Conservation (phyloP, 2,329 filamentous ascomycete genomes). For the Colletotrichum sp. region DNA sequence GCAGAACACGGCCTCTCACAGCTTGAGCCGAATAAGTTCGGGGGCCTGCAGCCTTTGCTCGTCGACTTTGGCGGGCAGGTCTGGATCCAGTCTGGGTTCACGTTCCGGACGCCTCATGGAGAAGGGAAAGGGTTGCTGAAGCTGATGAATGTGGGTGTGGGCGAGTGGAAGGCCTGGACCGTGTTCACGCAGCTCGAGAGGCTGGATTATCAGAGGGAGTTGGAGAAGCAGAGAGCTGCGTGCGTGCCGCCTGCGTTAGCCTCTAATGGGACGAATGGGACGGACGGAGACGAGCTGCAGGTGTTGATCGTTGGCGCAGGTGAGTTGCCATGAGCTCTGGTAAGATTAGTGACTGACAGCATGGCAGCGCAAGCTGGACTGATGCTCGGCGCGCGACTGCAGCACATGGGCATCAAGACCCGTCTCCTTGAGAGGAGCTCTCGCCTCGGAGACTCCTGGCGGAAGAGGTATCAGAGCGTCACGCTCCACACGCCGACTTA, state of each 20-base stretch:
- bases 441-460: conserved; percentile 54
- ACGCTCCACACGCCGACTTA: conserved; percentile 26
- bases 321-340: conserved; percentile 5
- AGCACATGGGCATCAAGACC: conserved; percentile 29
- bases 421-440: conserved; percentile 50
- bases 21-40: neutral
- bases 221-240: neutral
- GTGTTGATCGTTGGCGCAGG: conserved; percentile 46
- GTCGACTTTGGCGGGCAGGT: conserved; percentile 19
- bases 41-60: conserved; percentile 17
- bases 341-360: neutral
- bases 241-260: neutral
- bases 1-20: conserved; percentile 1
- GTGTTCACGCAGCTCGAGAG: conserved; percentile 29
- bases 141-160: conserved; percentile 14
- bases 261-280: conserved; percentile 28
- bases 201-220: conserved; percentile 23
- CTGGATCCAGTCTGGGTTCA: conserved; percentile 23
- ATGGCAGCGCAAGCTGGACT: conserved; percentile 45
- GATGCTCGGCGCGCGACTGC: conserved; percentile 37
- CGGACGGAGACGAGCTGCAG: conserved; percentile 25
- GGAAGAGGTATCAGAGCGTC: conserved; percentile 45
- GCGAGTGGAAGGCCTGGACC: conserved; percentile 28
- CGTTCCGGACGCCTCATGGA: conserved; percentile 22
- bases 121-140: conserved; percentile 25